These are phyloP conservation scores for Ceratocystis cubensis DNA, from an alignment of 2,329 filamentous ascomycete species.

Conservation along the genomic window DNA sequence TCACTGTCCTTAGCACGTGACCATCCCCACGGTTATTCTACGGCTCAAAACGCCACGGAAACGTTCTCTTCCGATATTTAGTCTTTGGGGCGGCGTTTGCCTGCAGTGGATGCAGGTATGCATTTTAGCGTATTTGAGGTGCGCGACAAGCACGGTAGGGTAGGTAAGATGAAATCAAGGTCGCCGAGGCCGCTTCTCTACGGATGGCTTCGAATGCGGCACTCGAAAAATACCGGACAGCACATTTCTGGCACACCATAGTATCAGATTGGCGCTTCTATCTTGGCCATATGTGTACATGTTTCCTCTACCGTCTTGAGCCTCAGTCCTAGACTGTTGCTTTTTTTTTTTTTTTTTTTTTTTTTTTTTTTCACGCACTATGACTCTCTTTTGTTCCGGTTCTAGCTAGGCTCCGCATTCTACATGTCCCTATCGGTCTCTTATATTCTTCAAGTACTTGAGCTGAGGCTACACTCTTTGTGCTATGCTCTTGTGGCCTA, in stretches of 20 bases:
- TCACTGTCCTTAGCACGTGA: conserved; percentile 2
- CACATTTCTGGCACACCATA: no score
- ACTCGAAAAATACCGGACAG: no score
- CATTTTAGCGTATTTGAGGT: not conserved
- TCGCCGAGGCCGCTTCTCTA: no score
- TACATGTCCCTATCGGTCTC: not conserved
- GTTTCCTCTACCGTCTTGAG: no score
- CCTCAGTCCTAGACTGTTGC: no score
- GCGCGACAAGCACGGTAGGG: not conserved
- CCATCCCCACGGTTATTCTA: conserved; percentile 1
- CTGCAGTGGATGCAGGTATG: not conserved
- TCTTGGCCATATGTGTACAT: no score
- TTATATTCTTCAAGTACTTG: not conserved
- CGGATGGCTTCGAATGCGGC: no score
- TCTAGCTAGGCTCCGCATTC: not conserved
- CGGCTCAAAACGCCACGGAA: conserved; percentile 10
- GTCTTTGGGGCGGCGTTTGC: not conserved
- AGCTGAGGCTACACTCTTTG: not conserved
- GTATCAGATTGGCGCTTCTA: no score
- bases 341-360: no score
- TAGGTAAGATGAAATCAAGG: no score
- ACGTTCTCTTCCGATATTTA: conserved; percentile 17
- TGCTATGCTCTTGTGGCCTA: not conserved
- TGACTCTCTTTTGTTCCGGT: not conserved
- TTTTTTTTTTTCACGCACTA: not conserved